phyloP scores from a whole-genome alignment of 768 basidiomycete genomes.

The Aureoboletus auriporus region DNA sequence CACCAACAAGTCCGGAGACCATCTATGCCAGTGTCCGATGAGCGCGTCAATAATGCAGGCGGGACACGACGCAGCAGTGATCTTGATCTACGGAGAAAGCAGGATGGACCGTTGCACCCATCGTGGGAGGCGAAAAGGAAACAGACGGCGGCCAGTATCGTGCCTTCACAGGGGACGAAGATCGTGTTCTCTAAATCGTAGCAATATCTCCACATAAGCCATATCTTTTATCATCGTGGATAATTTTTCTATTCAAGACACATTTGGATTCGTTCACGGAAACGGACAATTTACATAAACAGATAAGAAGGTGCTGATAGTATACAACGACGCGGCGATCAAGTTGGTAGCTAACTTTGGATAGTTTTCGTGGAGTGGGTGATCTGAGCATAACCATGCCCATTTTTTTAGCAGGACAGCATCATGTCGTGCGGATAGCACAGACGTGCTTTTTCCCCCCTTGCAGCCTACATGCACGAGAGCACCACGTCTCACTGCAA shows the following conservation, averaged over 20 bases:
- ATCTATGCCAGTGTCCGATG: not conserved
- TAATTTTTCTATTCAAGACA: not conserved
- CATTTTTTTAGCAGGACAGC: not conserved
- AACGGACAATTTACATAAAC: too few relatives aligned
- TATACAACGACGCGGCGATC: too few relatives aligned
- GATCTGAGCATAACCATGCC: not conserved
- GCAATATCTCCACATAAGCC: not conserved
- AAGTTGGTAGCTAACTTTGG: too few relatives aligned
- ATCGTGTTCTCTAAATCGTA: constrained; percentile 50
- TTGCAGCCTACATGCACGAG: constrained; percentile 53
- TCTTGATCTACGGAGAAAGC: constrained; percentile 1
- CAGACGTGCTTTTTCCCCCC: constrained; percentile 53
- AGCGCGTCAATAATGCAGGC: not conserved
- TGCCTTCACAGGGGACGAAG: constrained; percentile 78
- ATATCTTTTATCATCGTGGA: not conserved
- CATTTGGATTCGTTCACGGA: not conserved
- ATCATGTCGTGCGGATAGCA: constrained; percentile 12
- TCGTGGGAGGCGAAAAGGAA: constrained; percentile 95
- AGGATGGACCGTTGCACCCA: constrained; percentile 64
- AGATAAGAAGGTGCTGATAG: too few relatives aligned
- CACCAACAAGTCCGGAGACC: not conserved
- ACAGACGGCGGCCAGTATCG: constrained; percentile 59
- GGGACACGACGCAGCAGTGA: too few relatives aligned
- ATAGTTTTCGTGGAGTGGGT: not conserved
- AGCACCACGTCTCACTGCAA: constrained; percentile 62